Percentiles rank a stretch among this genome's conserved stretches.
phyloP scores from a whole-genome alignment of 225 moss, liverwort and hornwort genomes.

The Straminergon stramineum region DNA sequence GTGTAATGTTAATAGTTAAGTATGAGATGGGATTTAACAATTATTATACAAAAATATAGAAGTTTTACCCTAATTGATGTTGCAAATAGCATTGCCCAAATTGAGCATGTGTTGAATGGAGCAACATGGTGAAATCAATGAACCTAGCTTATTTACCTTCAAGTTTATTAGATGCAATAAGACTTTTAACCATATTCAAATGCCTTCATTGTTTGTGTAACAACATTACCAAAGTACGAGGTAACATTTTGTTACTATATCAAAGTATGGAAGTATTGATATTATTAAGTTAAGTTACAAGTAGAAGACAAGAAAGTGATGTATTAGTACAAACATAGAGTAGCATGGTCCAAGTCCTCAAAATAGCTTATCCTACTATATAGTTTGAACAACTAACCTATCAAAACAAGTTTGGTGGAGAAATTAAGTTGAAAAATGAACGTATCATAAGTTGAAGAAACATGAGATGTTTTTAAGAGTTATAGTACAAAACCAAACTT shows the following conservation, averaged over 20 bases:
- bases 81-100: neutral
- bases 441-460: too few species aligned
- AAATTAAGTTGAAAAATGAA: neutral
- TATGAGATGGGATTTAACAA: neutral
- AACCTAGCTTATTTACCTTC: neutral
- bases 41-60: rapidly evolving
- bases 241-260: neutral
- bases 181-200: neutral
- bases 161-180: too few species aligned
- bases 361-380: neutral
- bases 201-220: too few species aligned
- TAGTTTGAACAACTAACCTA: neutral
- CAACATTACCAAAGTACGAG: neutral
- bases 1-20: too few species aligned
- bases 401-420: too few species aligned
- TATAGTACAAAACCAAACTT: rapidly evolving
- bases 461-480: neutral
- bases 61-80: rapidly evolving
- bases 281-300: neutral
- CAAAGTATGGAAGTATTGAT: neutral
- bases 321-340: neutral
- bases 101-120: neutral
- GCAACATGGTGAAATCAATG: neutral
- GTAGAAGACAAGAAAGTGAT: neutral
- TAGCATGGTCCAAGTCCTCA: neutral